These are phyloP conservation scores for Butyriboletus loyo DNA, from an alignment of 768 basidiomycete species.

Conservation along the genomic window DNA sequence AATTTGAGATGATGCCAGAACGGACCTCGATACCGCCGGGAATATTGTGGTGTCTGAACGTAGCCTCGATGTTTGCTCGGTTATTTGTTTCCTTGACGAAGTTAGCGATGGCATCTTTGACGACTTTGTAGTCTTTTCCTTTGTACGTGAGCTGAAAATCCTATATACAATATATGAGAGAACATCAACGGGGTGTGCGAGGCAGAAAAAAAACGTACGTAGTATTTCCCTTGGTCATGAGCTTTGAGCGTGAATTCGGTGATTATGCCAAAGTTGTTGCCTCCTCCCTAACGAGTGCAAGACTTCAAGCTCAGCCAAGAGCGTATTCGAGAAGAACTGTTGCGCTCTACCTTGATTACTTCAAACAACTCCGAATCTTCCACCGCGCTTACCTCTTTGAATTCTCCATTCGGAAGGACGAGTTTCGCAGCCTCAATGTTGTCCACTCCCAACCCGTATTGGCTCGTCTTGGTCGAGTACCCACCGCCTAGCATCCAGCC, in stretches of 20 bases:
- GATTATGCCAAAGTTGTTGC: slow-evolving; percentile 30
- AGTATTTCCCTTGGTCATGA: no score
- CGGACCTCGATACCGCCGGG: background rate
- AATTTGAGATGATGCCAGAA: background rate
- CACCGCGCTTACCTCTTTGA: background rate
- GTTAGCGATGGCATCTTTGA: slow-evolving; percentile 3
- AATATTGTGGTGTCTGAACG: slow-evolving; percentile 1
- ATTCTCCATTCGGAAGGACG: slow-evolving; percentile 30
- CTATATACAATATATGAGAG: background rate
- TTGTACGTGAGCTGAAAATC: slow-evolving; percentile 1
- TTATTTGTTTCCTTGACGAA: background rate
- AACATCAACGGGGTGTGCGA: background rate
- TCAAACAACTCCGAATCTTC: background rate
- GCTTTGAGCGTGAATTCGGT: slow-evolving; percentile 22
- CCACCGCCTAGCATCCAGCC: slow-evolving; percentile 36
- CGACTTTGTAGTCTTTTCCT: background rate
- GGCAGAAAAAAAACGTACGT: slow-evolving; percentile 1
- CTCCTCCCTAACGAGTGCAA: slow-evolving; percentile 13
- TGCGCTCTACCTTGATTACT: background rate
- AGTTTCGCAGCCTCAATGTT: slow-evolving; percentile 28
- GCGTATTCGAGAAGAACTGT: background rate
- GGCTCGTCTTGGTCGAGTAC: slow-evolving; percentile 33
- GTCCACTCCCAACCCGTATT: slow-evolving; percentile 34
- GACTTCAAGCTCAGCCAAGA: background rate
- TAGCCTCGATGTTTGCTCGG: slow-evolving; percentile 6